Conservation (phyloP, 345 rosid genomes). For the Gossypium herbaceum region DNA sequence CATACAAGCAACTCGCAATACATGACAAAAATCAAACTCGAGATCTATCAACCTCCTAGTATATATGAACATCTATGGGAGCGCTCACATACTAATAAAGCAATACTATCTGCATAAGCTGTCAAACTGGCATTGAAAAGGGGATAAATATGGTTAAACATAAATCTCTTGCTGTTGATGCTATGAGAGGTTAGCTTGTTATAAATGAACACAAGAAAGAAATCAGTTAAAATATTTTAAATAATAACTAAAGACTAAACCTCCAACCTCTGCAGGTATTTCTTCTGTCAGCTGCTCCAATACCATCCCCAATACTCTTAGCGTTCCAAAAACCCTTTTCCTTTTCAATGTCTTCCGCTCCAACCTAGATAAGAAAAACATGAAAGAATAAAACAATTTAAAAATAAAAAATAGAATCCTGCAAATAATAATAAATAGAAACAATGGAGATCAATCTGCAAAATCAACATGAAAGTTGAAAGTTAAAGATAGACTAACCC, state of each 20-base stretch:
- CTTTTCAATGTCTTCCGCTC: constrained; percentile 79
- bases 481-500: not conserved
- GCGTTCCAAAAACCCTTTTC: constrained; percentile 78
- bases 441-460: not conserved
- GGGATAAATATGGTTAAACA: not conserved
- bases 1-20: not conserved
- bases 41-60: not conserved
- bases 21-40: not conserved
- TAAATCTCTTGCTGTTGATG: not conserved
- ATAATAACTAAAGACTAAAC: constrained; percentile 5
- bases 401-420: not conserved
- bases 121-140: not conserved
- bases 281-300: constrained; percentile 75
- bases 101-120: not conserved
- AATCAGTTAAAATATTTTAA: not conserved
- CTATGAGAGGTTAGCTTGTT: not conserved
- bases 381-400: not conserved
- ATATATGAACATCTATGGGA: not conserved
- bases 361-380: constrained; percentile 50
- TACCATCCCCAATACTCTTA: constrained; percentile 79
- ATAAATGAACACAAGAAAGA: not conserved
- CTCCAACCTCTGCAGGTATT: constrained; percentile 81
- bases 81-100: not conserved
- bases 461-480: not conserved
- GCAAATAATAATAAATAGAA: not conserved